Evolutionary conservation across 2,329 filamentous ascomycete genomes (phyloP).

Genomic region (Trichoderma asperellum): DNA sequence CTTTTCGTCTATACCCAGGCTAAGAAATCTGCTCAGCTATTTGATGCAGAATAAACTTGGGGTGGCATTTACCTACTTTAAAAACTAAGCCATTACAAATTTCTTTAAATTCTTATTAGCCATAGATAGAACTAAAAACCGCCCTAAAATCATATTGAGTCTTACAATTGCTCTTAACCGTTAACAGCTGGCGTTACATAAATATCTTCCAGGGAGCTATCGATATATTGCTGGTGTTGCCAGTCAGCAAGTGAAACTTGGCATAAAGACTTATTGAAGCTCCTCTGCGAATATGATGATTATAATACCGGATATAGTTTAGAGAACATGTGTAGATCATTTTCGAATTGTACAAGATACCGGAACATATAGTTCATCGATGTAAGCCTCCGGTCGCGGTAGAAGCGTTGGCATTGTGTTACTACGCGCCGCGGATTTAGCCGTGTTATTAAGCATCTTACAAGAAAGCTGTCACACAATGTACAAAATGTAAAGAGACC

Average conservation of each 20-base stretch:
- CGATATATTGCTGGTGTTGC: not conserved
- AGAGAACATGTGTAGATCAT: no score
- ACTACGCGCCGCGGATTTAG: no score
- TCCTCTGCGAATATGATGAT: not conserved
- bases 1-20: not conserved
- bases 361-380: no score
- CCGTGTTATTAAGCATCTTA: no score
- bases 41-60: not conserved
- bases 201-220: not conserved
- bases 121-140: not conserved
- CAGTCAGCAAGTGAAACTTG: no score
- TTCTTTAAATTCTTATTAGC: not conserved
- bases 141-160: not conserved
- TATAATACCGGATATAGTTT: not conserved
- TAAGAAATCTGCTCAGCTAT: not conserved
- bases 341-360: no score
- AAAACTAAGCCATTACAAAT: not conserved
- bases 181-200: no score
- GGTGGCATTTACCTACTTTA: not conserved
- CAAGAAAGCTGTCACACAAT: no score
- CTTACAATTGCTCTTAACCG: not conserved
- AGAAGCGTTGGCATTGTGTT: no score
- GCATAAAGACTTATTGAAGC: not conserved
- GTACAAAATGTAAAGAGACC: no score
- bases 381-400: no score